A percentile compares a stretch with the other conserved stretches of the same genome.
Evolutionary conservation across 2,329 filamentous ascomycete species (phyloP).

Genomic region (Dendrostoma leiphaemia): DNA sequence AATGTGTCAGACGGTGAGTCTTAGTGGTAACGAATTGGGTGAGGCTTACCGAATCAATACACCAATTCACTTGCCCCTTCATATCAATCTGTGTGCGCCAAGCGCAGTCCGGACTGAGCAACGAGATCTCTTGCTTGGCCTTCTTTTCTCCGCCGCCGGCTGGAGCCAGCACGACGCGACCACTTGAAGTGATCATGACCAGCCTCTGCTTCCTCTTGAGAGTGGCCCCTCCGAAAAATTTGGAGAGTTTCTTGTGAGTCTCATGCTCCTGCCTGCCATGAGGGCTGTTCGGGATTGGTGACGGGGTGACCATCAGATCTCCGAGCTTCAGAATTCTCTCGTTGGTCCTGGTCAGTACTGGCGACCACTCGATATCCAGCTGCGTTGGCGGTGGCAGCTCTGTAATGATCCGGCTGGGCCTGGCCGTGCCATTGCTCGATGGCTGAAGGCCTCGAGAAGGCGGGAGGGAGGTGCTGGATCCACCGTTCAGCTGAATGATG

Average conservation of each 20-base stretch:
- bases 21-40: slow-evolving; percentile 6
- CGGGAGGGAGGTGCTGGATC: slow-evolving; percentile 26
- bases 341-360: slow-evolving; percentile 84
- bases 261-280: slow-evolving; percentile 64
- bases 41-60: slow-evolving; percentile 83
- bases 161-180: slow-evolving; percentile 83
- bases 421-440: slow-evolving; percentile 40
- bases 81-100: slow-evolving; percentile 80
- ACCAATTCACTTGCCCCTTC: slow-evolving; percentile 88
- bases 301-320: slow-evolving; percentile 80
- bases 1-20: neutral
- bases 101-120: slow-evolving; percentile 70
- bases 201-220: slow-evolving; percentile 90
- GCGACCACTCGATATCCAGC: slow-evolving; percentile 97
- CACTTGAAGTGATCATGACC: slow-evolving; percentile 92
- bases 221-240: slow-evolving; percentile 88
- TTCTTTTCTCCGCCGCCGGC: slow-evolving; percentile 95
- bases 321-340: slow-evolving; percentile 94
- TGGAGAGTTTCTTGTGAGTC: slow-evolving; percentile 85
- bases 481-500: slow-evolving; percentile 70
- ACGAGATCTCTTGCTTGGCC: slow-evolving; percentile 86
- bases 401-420: slow-evolving; percentile 82
- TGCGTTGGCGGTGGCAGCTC: slow-evolving; percentile 96
- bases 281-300: slow-evolving; percentile 72
- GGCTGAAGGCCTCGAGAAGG: slow-evolving; percentile 32